phyloP scores from a whole-genome alignment of 257 asterid genomes.

The Fraxinus cuspidata region DNA sequence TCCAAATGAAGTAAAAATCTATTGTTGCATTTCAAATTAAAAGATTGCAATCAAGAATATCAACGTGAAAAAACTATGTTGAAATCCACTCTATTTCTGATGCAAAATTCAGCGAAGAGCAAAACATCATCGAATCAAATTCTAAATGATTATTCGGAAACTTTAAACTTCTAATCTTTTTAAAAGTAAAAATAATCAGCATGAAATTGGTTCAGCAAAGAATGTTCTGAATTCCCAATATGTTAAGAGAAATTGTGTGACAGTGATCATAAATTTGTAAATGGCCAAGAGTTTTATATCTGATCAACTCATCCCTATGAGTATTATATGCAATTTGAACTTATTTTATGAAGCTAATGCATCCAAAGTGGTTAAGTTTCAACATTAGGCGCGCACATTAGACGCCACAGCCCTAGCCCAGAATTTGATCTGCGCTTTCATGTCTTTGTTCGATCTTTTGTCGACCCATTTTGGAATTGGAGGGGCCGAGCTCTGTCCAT shows the following conservation, averaged over 20 bases:
- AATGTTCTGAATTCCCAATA: constrained; percentile 6
- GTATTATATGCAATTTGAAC: background rate
- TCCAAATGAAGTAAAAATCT: background rate
- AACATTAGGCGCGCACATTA: constrained; percentile 76
- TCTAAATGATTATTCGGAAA: background rate
- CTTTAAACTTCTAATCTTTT: background rate
- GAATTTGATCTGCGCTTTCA: constrained; percentile 84
- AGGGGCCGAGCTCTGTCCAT: constrained; percentile 35
- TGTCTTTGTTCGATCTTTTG: constrained; percentile 56
- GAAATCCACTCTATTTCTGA: too few species aligned
- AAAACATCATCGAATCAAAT: too few species aligned
- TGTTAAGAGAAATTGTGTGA: background rate
- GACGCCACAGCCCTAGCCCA: constrained; percentile 99
- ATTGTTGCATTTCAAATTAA: background rate
- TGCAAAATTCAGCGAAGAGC: too few species aligned
- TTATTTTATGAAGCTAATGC: constrained; percentile 8
- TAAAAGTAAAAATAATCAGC: background rate
- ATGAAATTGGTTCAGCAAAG: background rate
- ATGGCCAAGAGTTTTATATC: background rate
- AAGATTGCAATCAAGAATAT: background rate
- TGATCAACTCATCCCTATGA: background rate
- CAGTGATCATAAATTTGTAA: background rate
- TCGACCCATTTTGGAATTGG: constrained; percentile 50
- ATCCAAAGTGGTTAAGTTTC: background rate
- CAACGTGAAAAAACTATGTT: too few species aligned